These are phyloP conservation scores for Styphnolobium japonicum DNA, from an alignment of 306 rosid genomes.

Conservation along the genomic window DNA sequence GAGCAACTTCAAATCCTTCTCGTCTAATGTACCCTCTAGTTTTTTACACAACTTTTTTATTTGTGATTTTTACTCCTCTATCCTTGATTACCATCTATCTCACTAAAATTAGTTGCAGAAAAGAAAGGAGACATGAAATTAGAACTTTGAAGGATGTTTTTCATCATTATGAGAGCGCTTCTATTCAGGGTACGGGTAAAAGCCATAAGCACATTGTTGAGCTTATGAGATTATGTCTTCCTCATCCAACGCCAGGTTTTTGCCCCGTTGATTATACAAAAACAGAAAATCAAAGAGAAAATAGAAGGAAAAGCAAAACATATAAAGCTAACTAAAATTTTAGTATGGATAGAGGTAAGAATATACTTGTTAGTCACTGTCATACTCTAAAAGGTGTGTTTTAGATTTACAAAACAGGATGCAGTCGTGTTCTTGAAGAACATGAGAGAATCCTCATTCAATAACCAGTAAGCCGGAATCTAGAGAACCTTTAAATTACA, in stretches of 20 bases:
- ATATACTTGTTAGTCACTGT: constrained; percentile 1
- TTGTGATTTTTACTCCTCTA: too few relatives aligned
- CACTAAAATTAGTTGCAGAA: too few relatives aligned
- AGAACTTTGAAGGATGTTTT: too few relatives aligned
- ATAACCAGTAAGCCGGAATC: constrained; percentile 12
- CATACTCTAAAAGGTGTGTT: not conserved
- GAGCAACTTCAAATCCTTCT: not conserved
- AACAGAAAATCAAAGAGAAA: not conserved
- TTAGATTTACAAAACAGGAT: constrained; percentile 23
- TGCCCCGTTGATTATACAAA: too few relatives aligned
- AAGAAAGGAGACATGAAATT: too few relatives aligned
- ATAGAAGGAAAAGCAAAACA: not conserved
- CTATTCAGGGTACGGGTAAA: not conserved
- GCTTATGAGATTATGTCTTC: not conserved
- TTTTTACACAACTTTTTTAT: too few relatives aligned
- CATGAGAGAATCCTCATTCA: constrained; percentile 18
- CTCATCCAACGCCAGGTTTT: not conserved
- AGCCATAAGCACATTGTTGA: not conserved
- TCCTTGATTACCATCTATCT: too few relatives aligned
- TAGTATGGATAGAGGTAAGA: not conserved
- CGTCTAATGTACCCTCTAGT: not conserved
- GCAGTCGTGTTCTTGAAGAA: constrained; percentile 23
- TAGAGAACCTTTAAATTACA: not conserved
- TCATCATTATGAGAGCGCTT: too few relatives aligned
- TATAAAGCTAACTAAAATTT: not conserved